Base-by-base conservation (phyloP, 2,329 filamentous ascomycete species). In the Alternaria sp. region DNA sequence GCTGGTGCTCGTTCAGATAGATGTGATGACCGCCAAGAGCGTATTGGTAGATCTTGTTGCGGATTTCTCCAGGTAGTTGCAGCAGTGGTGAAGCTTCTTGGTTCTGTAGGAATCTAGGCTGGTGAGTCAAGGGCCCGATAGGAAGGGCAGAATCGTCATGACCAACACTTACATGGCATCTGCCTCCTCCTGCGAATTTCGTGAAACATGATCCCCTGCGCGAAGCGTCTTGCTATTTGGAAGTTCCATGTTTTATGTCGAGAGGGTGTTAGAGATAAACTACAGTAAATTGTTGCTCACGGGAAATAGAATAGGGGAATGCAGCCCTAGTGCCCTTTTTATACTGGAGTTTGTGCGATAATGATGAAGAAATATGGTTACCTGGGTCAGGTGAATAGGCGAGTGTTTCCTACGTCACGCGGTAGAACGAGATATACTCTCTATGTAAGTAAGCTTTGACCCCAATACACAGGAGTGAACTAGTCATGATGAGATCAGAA, bases 1-100 rank as follows among this genome's bases (percentile, higher is more conserved):
- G 36, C 18, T 40, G 8, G 8, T 40, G 36, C n/a, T 20, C 14
- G 25, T 28, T 18, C 11, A 45, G 14, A 27, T 45, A n/a, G 14
- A 46, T 30, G 25, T 28, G 16, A 9, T 46, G 25, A 9, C 14
- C 25, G 7, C 48, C 10, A 7, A 51, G 48, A n/a, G n/a, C 25
- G n/a, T 43, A 45, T 16, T 10, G n/a, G 40, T 44, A 54, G n/a
- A 54, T 54, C 3, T 7, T 16, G 22, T 54, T 43, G 7, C 51
- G 34, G 20, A 54, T 38, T 20, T 54, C 51, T n/a, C 22, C 36
- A n/a, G 51, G 51, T 16, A 54, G 40, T 10, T 38, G 38, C 7
- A 54, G 38, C 3, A 54, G 51, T 43, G 51, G 25, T 16, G 51
- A 54, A 5, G 8, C 41, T 16, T 14, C 2, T 12, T 54, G 27